Conservation (phyloP, 306 rosid genomes). For the Quercus bicolor region DNA sequence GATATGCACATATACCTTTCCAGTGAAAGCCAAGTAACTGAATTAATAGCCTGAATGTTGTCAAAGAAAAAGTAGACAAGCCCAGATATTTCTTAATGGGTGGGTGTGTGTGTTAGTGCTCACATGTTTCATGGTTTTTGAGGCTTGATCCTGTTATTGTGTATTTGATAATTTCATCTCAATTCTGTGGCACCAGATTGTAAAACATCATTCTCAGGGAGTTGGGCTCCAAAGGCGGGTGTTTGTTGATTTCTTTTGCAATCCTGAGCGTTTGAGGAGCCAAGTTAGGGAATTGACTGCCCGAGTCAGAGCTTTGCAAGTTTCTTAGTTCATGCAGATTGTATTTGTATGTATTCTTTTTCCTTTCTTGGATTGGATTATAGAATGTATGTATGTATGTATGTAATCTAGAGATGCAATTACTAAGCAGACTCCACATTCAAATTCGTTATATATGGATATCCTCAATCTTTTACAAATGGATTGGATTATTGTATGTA, state of each 20-base stretch:
- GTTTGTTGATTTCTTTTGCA: constrained; percentile 90
- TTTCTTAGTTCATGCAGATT: constrained; percentile 34
- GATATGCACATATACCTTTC: no score
- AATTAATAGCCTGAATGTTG: no score
- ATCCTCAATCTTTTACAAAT: background rate
- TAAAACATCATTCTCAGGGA: constrained; percentile 87
- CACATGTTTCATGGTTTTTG: background rate
- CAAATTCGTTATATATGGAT: background rate
- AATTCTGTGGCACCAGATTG: constrained; percentile 54
- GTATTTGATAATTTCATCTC: constrained; percentile 3
- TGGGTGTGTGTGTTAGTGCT: background rate
- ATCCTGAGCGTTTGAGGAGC: constrained; percentile 80
- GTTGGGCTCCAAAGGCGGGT: constrained; percentile 84
- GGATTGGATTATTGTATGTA: background rate
- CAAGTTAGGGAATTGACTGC: constrained; percentile 86
- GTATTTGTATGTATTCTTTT: background rate
- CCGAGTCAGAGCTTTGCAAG: constrained; percentile 80
- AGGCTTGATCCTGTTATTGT: no score
- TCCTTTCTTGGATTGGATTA: background rate
- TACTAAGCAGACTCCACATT: background rate
- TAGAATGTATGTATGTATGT: background rate
- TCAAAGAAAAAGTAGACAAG: no score
- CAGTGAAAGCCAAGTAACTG: no score
- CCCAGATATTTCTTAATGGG: no score
- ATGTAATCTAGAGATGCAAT: background rate